Evolutionary conservation across 2,329 filamentous ascomycete species (phyloP).

Genomic region (Fulvia fulva): DNA sequence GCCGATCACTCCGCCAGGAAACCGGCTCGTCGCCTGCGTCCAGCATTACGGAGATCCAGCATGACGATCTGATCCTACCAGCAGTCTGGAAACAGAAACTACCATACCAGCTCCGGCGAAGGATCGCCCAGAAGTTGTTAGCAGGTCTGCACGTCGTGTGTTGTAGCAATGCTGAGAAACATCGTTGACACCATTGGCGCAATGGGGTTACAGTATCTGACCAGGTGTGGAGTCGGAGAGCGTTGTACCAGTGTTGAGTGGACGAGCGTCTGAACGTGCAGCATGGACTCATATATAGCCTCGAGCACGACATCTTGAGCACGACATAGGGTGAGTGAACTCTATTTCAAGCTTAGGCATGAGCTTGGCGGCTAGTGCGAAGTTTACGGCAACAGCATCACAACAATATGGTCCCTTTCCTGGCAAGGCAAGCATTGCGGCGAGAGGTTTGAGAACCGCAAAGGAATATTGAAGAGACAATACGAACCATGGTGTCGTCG

Average conservation of each 20-base stretch:
- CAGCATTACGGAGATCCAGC: not conserved
- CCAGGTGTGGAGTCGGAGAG: not conserved
- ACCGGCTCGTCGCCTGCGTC: not conserved
- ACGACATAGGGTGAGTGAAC: conserved; percentile 1
- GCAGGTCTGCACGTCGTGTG: not conserved
- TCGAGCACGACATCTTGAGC: conserved; percentile 10
- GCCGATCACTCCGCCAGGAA: not conserved
- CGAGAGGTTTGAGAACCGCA: not conserved
- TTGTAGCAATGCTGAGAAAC: not conserved
- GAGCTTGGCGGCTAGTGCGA: not conserved
- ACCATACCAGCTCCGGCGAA: not conserved
- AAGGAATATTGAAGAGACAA: too few species aligned
- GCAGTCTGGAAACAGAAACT: not conserved
- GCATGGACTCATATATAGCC: conserved; percentile 11
- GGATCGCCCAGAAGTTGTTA: not conserved
- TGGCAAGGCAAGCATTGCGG: not conserved
- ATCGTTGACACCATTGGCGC: not conserved
- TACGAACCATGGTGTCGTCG: too few species aligned
- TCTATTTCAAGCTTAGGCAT: conserved; percentile 3
- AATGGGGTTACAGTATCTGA: not conserved
- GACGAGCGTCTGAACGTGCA: not conserved
- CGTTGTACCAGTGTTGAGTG: not conserved
- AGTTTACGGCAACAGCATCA: conserved; percentile 3
- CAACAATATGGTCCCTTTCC: not conserved
- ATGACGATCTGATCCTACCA: not conserved